Conservation (phyloP, 2,329 filamentous ascomycete genomes). For the Ciborinia camelliae region DNA sequence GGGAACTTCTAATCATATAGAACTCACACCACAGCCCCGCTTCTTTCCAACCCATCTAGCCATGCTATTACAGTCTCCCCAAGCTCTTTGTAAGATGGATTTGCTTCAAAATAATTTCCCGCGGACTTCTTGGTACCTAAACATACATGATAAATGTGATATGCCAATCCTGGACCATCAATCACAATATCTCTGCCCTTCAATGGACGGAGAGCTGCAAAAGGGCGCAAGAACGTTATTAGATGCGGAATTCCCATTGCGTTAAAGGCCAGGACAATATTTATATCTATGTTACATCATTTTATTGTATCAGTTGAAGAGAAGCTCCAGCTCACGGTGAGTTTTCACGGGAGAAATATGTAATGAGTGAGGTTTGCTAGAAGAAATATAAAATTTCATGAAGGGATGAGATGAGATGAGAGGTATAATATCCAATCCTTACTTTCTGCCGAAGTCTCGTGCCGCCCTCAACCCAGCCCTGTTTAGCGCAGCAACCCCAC, state of each 20-base stretch:
- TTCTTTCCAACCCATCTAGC: conserved; percentile 55
- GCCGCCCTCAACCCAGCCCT: neutral
- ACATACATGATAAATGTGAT: conserved; percentile 64
- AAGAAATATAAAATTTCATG: neutral
- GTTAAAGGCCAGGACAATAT: conserved; percentile 25
- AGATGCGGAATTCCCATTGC: conserved; percentile 60
- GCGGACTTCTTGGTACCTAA: conserved; percentile 41
- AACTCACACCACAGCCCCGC: conserved; percentile 58
- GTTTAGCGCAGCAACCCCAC: neutral
- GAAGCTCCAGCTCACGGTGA: neutral
- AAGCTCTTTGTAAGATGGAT: conserved; percentile 62
- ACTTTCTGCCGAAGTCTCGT: neutral
- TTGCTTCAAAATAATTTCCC: conserved; percentile 48
- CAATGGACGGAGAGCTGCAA: conserved; percentile 46
- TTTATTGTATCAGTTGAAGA: neutral
- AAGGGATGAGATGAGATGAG: no score
- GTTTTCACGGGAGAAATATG: no score
- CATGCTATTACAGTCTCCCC: conserved; percentile 57
- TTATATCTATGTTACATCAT: neutral
- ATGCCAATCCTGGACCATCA: conserved; percentile 77
- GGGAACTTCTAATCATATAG: neutral
- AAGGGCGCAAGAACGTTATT: conserved; percentile 51
- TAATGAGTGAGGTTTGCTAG: neutral
- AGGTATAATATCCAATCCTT: no score
- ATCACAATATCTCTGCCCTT: conserved; percentile 50